Conservation (phyloP, 129 eudicot species). For the Kitagawia praeruptora region DNA sequence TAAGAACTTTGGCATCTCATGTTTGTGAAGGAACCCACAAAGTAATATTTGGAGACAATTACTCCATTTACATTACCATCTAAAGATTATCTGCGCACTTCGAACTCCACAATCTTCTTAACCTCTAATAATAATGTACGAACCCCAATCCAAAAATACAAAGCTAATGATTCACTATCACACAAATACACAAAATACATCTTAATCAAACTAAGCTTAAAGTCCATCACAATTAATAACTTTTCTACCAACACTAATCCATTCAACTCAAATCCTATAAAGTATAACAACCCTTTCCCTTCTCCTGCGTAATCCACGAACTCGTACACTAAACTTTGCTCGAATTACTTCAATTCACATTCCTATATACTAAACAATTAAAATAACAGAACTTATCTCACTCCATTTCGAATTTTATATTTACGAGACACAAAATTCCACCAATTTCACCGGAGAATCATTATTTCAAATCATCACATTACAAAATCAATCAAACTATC, state of each 20-base stretch:
- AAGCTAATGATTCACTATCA: background rate
- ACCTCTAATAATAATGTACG: background rate
- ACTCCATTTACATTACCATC: background rate
- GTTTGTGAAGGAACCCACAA: background rate
- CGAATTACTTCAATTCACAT: background rate
- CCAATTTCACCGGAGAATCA: background rate
- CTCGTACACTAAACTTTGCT: background rate
- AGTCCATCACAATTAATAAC: background rate
- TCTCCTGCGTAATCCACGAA: background rate
- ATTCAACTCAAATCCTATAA: background rate
- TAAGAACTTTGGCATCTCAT: background rate
- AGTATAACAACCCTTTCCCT: background rate
- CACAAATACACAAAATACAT: background rate
- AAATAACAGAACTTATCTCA: background rate
- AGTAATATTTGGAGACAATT: background rate
- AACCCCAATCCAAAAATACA: background rate
- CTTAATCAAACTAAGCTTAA: background rate
- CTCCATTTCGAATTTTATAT: background rate
- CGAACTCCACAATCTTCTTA: background rate
- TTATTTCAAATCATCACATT: background rate
- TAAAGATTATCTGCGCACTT: background rate
- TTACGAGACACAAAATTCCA: too few relatives aligned
- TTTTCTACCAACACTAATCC: background rate
- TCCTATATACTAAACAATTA: background rate
- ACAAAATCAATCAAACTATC: background rate